A percentile compares a stretch with the other conserved stretches of the same genome.
These are phyloP conservation scores for Graphilbum fragrans DNA, from an alignment of 2,329 filamentous ascomycete species.

Conservation along the genomic window DNA sequence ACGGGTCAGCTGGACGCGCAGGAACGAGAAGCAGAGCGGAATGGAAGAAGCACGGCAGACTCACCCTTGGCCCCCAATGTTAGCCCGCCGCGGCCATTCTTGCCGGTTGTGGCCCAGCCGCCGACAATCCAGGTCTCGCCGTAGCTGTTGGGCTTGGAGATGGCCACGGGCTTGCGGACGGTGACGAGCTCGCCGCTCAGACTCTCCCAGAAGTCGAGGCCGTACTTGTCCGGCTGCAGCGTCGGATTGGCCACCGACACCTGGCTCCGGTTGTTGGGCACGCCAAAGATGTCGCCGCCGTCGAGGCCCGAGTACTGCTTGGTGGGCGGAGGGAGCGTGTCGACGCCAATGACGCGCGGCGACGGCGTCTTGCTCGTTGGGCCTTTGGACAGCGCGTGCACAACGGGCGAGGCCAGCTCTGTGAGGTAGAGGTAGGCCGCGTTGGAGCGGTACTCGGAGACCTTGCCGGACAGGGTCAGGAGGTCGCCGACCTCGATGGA, in stretches of 20 bases:
- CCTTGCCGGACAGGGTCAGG: constrained; percentile 45
- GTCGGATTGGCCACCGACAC: constrained; percentile 48
- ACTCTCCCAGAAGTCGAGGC: constrained; percentile 65
- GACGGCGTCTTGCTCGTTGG: neutral
- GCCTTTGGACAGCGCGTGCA: too few relatives aligned
- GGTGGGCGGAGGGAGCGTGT: constrained; percentile 45
- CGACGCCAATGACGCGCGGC: constrained; percentile 48
- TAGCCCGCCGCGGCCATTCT: too few relatives aligned
- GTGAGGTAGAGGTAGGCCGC: constrained; percentile 50
- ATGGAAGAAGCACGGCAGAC: too few relatives aligned
- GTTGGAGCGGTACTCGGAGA: constrained; percentile 44
- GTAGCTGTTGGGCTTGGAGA: constrained; percentile 49
- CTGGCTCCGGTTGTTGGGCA: constrained; percentile 49
- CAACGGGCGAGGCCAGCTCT: constrained; percentile 44
- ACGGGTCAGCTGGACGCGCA: too few relatives aligned
- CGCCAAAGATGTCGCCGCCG: constrained; percentile 48
- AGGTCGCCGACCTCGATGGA: constrained; percentile 47
- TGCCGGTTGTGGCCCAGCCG: too few relatives aligned
- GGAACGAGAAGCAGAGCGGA: too few relatives aligned
- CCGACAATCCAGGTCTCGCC: constrained; percentile 61
- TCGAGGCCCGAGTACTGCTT: constrained; percentile 51
- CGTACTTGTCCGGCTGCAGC: constrained; percentile 48
- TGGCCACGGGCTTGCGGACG: constrained; percentile 40
- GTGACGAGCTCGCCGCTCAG: constrained; percentile 56
- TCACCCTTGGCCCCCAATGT: too few relatives aligned